Conservation (phyloP, 2,329 filamentous ascomycete species). For the Chalaropsis thielavioides region DNA sequence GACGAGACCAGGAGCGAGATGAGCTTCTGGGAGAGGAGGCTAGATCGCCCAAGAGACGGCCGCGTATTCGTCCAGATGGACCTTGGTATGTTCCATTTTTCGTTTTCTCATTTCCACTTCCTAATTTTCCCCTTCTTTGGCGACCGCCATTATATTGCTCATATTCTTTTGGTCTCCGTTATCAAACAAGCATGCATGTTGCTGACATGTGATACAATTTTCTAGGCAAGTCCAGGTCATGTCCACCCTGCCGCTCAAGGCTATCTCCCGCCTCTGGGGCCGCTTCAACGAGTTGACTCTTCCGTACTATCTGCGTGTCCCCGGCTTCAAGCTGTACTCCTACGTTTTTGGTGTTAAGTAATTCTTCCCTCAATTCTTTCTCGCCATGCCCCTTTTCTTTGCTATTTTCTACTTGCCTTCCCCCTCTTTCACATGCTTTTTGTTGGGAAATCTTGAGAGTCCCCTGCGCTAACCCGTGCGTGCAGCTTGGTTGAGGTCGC, state of each 20-base stretch:
- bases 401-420: neutral
- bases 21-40: slow-evolving; percentile 16
- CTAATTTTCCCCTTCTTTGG: neutral
- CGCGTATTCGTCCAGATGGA: slow-evolving; percentile 61
- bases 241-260: slow-evolving; percentile 83
- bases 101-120: neutral
- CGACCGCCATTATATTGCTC: neutral
- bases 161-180: slow-evolving; percentile 5
- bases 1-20: slow-evolving; percentile 23
- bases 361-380: neutral
- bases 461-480: slow-evolving; percentile 3
- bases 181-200: neutral
- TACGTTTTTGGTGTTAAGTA: slow-evolving; percentile 79
- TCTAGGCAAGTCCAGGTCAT: slow-evolving; percentile 77
- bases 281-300: slow-evolving; percentile 80
- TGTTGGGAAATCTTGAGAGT: slow-evolving; percentile 14
- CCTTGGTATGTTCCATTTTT: slow-evolving; percentile 48
- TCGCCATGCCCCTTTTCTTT: neutral
- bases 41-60: slow-evolving; percentile 34
- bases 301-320: slow-evolving; percentile 73
- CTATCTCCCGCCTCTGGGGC: slow-evolving; percentile 78
- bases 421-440: slow-evolving; percentile 13
- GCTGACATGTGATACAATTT: slow-evolving; percentile 16
- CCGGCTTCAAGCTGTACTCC: slow-evolving; percentile 83
- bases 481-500: slow-evolving; percentile 66